These are phyloP conservation scores for Kokia cookei DNA, from an alignment of 441 rosid species.

Conservation along the genomic window DNA sequence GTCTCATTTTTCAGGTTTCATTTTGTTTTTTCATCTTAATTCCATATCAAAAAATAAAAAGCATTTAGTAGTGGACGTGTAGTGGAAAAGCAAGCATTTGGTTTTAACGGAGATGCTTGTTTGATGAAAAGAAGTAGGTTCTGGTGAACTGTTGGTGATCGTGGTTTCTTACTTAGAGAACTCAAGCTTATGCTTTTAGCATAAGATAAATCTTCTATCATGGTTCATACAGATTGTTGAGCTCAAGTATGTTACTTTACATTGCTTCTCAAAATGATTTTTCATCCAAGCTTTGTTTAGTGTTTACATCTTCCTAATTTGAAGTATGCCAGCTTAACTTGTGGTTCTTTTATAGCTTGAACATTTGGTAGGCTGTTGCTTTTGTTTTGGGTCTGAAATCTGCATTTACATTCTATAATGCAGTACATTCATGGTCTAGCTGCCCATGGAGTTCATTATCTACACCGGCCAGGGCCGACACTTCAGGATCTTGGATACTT, in stretches of 20 bases:
- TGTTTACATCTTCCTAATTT: background rate
- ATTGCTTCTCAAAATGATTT: background rate
- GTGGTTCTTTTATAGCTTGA: background rate
- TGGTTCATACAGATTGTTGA: constrained; percentile 4
- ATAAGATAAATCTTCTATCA: constrained; percentile 21
- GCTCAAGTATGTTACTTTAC: background rate
- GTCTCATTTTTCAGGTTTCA: constrained; percentile 85
- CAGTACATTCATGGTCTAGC: constrained; percentile 98
- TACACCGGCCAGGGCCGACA: constrained; percentile 81
- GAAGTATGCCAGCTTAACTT: background rate
- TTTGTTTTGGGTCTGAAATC: background rate
- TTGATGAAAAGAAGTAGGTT: constrained; percentile 13
- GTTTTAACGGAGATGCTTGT: background rate
- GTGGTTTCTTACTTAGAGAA: constrained; percentile 19
- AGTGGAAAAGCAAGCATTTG: background rate
- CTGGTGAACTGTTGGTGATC: constrained; percentile 37
- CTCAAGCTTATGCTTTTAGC: constrained; percentile 26
- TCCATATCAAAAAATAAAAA: background rate
- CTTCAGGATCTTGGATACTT: constrained; percentile 89
- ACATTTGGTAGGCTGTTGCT: background rate
- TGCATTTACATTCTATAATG: constrained; percentile 8
- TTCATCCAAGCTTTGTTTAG: background rate
- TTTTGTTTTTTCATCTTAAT: background rate
- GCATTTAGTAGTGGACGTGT: background rate
- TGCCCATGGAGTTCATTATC: constrained; percentile 91